These are phyloP conservation scores for Oryza nivara DNA, from an alignment of 176 grass and related monocot genomes.

Conservation along the genomic window DNA sequence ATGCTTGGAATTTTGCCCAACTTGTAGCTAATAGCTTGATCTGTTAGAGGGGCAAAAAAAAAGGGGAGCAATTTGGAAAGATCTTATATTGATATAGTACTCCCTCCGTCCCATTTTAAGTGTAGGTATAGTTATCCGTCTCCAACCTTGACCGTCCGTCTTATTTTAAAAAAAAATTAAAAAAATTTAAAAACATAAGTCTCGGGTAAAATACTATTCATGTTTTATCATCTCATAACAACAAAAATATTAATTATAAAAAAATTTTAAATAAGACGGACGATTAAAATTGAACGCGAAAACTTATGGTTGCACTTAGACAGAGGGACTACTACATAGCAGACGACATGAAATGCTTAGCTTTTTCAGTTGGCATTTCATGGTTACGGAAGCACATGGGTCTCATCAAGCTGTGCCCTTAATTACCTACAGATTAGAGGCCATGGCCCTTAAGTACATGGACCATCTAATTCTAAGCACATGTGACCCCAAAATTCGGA, in stretches of 20 bases:
- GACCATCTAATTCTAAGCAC: constrained; percentile 18
- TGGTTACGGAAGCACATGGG: constrained; percentile 19
- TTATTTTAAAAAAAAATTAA: too few relatives aligned
- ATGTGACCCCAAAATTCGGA: constrained; percentile 10
- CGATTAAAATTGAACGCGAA: too few relatives aligned
- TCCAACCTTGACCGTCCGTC: too few relatives aligned
- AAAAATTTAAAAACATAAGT: too few relatives aligned
- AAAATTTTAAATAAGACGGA: too few relatives aligned
- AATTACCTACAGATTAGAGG: not conserved
- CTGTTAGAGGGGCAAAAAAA: not conserved
- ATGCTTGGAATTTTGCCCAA: not conserved
- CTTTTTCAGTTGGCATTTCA: constrained; percentile 15
- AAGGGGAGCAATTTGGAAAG: not conserved
- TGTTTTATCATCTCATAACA: too few relatives aligned
- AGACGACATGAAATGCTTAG: not conserved
- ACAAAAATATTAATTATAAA: too few relatives aligned
- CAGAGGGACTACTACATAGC: not conserved
- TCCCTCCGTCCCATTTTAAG: too few relatives aligned
- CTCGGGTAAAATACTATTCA: too few relatives aligned
- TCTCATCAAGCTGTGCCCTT: not conserved
- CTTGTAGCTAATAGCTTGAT: not conserved
- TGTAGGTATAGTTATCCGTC: too few relatives aligned
- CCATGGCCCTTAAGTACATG: constrained; percentile 1
- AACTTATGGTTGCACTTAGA: too few relatives aligned
- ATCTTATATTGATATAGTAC: not conserved